These are phyloP conservation scores for Amauroascus verrucosus DNA, from an alignment of 2,329 filamentous ascomycete genomes.

Conservation along the genomic window DNA sequence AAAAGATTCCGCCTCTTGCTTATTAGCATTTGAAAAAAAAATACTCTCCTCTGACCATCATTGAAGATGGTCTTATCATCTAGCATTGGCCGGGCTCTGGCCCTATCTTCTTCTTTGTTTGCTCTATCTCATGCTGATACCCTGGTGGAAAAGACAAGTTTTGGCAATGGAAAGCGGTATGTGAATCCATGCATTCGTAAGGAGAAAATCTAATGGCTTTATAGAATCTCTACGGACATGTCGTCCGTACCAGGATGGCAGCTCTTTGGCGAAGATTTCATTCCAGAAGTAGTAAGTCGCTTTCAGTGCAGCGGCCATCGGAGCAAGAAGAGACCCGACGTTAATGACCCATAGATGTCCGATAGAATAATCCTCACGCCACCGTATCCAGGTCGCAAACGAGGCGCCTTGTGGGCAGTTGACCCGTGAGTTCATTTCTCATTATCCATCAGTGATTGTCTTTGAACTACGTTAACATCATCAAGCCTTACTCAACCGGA, in stretches of 20 bases:
- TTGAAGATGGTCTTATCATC: conserved; percentile 15
- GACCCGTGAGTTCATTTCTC: conserved; percentile 31
- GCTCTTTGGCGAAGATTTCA: conserved; percentile 45
- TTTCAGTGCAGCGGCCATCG: no score
- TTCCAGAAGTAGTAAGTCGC: conserved; percentile 41
- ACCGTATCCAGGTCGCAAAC: conserved; percentile 71
- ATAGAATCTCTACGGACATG: conserved; percentile 50
- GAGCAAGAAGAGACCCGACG: neutral
- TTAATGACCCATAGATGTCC: conserved; percentile 47
- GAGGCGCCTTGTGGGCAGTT: conserved; percentile 74
- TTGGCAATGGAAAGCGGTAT: conserved; percentile 59
- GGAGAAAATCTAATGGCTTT: neutral
- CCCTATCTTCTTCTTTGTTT: conserved; percentile 36
- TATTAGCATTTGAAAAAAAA: conserved; percentile 1
- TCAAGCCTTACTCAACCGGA: conserved; percentile 43
- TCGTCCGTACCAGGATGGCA: conserved; percentile 48
- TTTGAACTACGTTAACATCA: neutral
- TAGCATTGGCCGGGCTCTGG: conserved; percentile 33
- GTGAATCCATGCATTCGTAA: conserved; percentile 9
- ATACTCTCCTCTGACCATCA: conserved; percentile 3
- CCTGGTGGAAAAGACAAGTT: conserved; percentile 63
- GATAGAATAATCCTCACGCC: conserved; percentile 90
- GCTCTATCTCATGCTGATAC: conserved; percentile 52
- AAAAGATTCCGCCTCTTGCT: neutral
- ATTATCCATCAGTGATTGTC: neutral